phyloP scores from a whole-genome alignment of 2,329 filamentous ascomycete genomes.

The Pseudogymnoascus sp. region DNA sequence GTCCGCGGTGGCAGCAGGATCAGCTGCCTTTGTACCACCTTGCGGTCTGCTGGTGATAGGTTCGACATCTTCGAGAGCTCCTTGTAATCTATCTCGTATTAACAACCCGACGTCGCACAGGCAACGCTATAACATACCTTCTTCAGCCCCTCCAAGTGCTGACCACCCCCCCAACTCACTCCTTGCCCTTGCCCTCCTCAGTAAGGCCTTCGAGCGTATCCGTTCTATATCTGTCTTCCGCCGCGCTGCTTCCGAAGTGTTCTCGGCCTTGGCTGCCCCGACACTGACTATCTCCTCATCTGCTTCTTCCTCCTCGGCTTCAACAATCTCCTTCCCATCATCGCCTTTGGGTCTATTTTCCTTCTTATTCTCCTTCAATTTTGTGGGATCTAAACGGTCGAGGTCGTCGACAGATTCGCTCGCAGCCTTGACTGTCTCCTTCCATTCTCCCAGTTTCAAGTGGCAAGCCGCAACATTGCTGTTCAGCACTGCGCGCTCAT shows the following conservation, averaged over 20 bases:
- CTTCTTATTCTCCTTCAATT: conserved; percentile 17
- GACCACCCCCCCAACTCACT: conserved; percentile 71
- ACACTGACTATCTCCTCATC: conserved; percentile 56
- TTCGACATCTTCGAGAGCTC: conserved; percentile 50
- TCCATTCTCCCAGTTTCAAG: conserved; percentile 78
- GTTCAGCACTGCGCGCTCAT: conserved; percentile 77
- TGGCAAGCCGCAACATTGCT: conserved; percentile 89
- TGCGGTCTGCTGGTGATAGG: conserved; percentile 58
- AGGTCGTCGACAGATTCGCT: conserved; percentile 66
- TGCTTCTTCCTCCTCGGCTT: conserved; percentile 37
- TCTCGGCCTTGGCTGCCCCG: conserved; percentile 45
- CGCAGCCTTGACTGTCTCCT: conserved; percentile 68
- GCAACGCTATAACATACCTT: conserved; percentile 31
- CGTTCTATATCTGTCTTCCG: conserved; percentile 59
- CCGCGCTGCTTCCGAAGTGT: conserved; percentile 26
- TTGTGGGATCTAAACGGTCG: conserved; percentile 45
- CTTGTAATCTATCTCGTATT: conserved; percentile 57
- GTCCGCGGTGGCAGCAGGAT: conserved; percentile 58
- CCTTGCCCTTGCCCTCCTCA: conserved; percentile 41
- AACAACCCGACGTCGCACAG: background rate
- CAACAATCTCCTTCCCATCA: conserved; percentile 23
- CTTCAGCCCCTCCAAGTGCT: conserved; percentile 65
- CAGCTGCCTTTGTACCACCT: conserved; percentile 61
- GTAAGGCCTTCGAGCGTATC: conserved; percentile 74
- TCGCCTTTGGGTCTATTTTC: conserved; percentile 25